A percentile compares a stretch with the other conserved stretches of the same genome.
phyloP scores from a whole-genome alignment of 2,329 filamentous ascomycete species.

The Pestalotiopsis sp. region DNA sequence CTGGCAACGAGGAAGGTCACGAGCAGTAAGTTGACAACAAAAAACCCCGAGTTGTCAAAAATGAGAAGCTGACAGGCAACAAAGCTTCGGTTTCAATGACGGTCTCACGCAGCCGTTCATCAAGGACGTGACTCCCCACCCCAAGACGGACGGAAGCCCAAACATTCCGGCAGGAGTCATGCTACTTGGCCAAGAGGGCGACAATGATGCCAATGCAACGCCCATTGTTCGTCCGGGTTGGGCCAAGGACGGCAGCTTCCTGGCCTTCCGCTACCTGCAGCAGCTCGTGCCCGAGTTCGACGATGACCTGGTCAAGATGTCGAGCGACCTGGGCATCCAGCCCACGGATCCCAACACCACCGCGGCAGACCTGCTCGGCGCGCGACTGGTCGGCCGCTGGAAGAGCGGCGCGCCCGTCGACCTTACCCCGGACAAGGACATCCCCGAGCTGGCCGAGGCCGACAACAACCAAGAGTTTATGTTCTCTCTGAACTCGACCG shows the following conservation, averaged over 20 bases:
- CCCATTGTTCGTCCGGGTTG: slow-evolving; percentile 31
- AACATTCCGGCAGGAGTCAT: slow-evolving; percentile 29
- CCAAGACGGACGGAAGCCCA: slow-evolving; percentile 23
- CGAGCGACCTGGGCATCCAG: slow-evolving; percentile 24
- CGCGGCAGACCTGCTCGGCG: slow-evolving; percentile 36
- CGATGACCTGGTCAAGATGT: slow-evolving; percentile 36
- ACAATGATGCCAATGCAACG: slow-evolving; percentile 19
- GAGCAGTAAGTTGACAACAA: slow-evolving; percentile 33
- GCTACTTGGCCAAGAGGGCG: slow-evolving; percentile 37
- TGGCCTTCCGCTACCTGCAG: slow-evolving; percentile 44
- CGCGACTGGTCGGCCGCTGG: slow-evolving; percentile 45
- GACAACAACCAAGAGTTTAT: slow-evolving; percentile 39
- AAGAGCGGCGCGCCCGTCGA: slow-evolving; percentile 35
- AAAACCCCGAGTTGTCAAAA: not conserved
- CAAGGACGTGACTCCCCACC: slow-evolving; percentile 1
- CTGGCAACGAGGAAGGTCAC: slow-evolving; percentile 34
- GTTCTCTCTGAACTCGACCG: slow-evolving; percentile 24
- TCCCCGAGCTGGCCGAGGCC: slow-evolving; percentile 23
- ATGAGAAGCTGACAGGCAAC: slow-evolving; percentile 17
- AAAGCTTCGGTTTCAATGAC: slow-evolving; percentile 43
- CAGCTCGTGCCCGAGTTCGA: slow-evolving; percentile 48
- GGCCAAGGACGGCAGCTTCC: slow-evolving; percentile 45
- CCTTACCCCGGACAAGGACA: slow-evolving; percentile 29
- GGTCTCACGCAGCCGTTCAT: slow-evolving; percentile 42
- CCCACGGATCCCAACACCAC: slow-evolving; percentile 13